Evolutionary conservation across 768 basidiomycete species (phyloP).

Genomic region (Tylopilus sp.): DNA sequence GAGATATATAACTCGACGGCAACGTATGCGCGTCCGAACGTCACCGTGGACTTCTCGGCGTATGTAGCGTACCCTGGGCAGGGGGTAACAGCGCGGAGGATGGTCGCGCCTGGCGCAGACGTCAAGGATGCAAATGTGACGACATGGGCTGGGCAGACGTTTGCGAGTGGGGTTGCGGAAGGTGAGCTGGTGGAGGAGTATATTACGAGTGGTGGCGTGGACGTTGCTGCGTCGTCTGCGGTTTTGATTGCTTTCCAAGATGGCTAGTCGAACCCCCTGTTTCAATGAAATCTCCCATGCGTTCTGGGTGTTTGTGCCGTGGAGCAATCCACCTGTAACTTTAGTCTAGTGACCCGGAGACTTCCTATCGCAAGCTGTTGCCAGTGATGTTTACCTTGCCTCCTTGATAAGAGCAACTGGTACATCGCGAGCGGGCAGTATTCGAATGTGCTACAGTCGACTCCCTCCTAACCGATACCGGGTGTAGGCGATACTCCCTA

Average conservation of each 20-base stretch:
- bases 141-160: slow-evolving; percentile 51
- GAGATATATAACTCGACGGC: slow-evolving; percentile 51
- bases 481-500: too few relatives aligned
- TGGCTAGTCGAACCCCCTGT: too few relatives aligned
- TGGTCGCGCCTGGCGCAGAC: slow-evolving; percentile 49
- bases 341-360: too few relatives aligned
- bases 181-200: slow-evolving; percentile 40
- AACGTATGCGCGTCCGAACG: slow-evolving; percentile 36
- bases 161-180: slow-evolving; percentile 34
- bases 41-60: slow-evolving; percentile 45
- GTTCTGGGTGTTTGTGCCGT: too few relatives aligned
- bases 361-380: too few relatives aligned
- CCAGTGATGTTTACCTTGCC: too few relatives aligned
- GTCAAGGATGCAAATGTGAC: slow-evolving; percentile 41
- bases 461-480: too few relatives aligned
- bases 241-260: slow-evolving; percentile 24
- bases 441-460: too few relatives aligned
- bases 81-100: slow-evolving; percentile 36
- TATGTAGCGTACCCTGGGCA: slow-evolving; percentile 30
- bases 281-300: too few relatives aligned
- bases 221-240: slow-evolving; percentile 39
- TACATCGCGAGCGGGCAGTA: too few relatives aligned
- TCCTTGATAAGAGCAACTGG: too few relatives aligned
- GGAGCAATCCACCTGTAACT: too few relatives aligned
- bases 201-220: slow-evolving; percentile 31